These are phyloP conservation scores for Fusarium guadeloupense DNA, from an alignment of 2,329 filamentous ascomycete species.

Conservation along the genomic window DNA sequence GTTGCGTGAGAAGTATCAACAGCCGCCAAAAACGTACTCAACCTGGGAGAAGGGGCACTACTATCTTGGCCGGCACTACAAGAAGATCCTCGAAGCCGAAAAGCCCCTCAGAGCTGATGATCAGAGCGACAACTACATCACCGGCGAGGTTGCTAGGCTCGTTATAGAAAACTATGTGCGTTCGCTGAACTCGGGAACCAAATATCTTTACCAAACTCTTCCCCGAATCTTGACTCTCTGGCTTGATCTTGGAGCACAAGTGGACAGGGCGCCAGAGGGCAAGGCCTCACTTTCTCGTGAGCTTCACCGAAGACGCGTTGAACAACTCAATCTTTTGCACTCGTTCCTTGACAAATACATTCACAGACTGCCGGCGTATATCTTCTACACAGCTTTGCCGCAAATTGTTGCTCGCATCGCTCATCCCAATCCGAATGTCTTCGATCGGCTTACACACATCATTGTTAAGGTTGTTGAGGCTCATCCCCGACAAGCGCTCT, in stretches of 20 bases:
- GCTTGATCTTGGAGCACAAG: constrained; percentile 86
- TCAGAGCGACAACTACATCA: constrained; percentile 79
- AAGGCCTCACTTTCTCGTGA: constrained; percentile 63
- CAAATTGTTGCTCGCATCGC: constrained; percentile 97
- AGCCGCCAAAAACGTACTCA: constrained; percentile 74
- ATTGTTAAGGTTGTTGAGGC: constrained; percentile 85
- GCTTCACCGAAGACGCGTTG: constrained; percentile 65
- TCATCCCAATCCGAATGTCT: constrained; percentile 82
- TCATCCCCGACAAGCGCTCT: constrained; percentile 92
- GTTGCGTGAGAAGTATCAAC: constrained; percentile 82
- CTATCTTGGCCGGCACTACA: constrained; percentile 95
- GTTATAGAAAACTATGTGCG: constrained; percentile 94
- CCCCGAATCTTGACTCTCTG: constrained; percentile 92
- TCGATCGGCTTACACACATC: constrained; percentile 78
- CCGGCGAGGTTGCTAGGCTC: constrained; percentile 84
- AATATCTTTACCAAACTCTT: constrained; percentile 94
- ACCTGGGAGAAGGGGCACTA: constrained; percentile 98
- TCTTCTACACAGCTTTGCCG: constrained; percentile 84
- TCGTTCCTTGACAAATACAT: constrained; percentile 83
- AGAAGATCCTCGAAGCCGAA: constrained; percentile 92
- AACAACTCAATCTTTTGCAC: constrained; percentile 75
- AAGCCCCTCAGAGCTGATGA: constrained; percentile 78
- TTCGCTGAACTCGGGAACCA: constrained; percentile 87
- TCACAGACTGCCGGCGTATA: constrained; percentile 73
- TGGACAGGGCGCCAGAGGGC: constrained; percentile 68